Evolutionary conservation across 2,329 filamentous ascomycete species (phyloP).

Genomic region (Didymella keratinophila): DNA sequence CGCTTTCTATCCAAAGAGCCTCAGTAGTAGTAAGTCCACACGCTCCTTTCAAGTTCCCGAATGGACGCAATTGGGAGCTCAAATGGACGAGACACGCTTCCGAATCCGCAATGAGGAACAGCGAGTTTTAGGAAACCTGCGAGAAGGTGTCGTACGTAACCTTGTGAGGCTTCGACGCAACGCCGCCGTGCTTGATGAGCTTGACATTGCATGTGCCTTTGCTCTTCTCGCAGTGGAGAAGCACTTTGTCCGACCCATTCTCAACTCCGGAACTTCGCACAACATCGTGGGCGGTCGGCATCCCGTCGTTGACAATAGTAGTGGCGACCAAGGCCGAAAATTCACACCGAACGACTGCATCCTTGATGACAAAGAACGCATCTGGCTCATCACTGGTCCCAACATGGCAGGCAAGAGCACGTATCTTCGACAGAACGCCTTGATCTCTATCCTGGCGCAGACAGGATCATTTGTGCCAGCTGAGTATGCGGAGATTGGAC

Average conservation of each 20-base stretch:
- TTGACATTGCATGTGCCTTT: slow-evolving; percentile 89
- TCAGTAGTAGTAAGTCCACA: slow-evolving; percentile 84
- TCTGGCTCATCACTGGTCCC: slow-evolving; percentile 77
- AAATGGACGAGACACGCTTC: slow-evolving; percentile 77
- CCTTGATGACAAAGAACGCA: slow-evolving; percentile 77
- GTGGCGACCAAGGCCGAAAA: slow-evolving; percentile 77
- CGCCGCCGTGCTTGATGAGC: slow-evolving; percentile 88
- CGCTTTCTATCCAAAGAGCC: slow-evolving; percentile 57
- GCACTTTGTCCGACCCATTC: slow-evolving; percentile 73
- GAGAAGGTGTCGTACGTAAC: slow-evolving; percentile 78
- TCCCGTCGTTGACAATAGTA: slow-evolving; percentile 86
- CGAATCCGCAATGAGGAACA: slow-evolving; percentile 87
- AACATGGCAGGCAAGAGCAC: slow-evolving; percentile 99
- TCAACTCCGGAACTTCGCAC: slow-evolving; percentile 71
- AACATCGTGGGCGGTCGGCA: slow-evolving; percentile 87
- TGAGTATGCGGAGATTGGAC: slow-evolving; percentile 80
- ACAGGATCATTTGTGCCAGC: slow-evolving; percentile 93
- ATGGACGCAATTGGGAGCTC: slow-evolving; percentile 83
- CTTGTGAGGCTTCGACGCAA: slow-evolving; percentile 88
- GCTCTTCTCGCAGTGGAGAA: slow-evolving; percentile 80
- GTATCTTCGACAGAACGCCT: slow-evolving; percentile 91
- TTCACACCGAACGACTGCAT: slow-evolving; percentile 90
- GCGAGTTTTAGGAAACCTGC: slow-evolving; percentile 76
- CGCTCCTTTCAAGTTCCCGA: slow-evolving; percentile 82
- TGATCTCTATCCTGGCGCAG: slow-evolving; percentile 93